These are phyloP conservation scores for Ustulina deusta DNA, from an alignment of 2,329 filamentous ascomycete species.

Conservation along the genomic window DNA sequence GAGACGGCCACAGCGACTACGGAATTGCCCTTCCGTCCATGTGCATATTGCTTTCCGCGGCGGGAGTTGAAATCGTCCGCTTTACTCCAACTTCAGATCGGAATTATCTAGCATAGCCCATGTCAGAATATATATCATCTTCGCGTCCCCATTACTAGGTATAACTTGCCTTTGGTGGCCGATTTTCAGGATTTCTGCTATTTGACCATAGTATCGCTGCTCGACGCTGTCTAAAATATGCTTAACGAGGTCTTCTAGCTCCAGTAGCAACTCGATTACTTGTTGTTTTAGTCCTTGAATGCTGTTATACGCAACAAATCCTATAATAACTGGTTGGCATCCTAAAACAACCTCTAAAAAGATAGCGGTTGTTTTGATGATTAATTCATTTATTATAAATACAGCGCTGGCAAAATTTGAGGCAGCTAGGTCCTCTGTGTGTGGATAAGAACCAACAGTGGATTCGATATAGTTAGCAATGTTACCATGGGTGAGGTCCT, in stretches of 20 bases:
- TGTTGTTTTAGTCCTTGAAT: background rate
- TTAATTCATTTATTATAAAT: background rate
- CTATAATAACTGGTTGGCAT: background rate
- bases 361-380: background rate
- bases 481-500: slow-evolving; percentile 16
- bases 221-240: background rate
- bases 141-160: background rate
- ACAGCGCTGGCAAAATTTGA: background rate
- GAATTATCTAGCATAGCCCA: background rate
- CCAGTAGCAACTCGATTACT: background rate
- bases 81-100: background rate
- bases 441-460: background rate
- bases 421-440: background rate
- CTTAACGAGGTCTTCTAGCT: slow-evolving; percentile 3
- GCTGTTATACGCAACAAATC: background rate
- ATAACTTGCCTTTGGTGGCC: background rate
- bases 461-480: slow-evolving; percentile 4
- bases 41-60: background rate
- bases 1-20: background rate
- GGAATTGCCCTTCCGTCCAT: background rate
- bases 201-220: background rate
- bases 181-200: background rate
- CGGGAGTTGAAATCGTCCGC: background rate
- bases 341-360: slow-evolving; percentile 11
- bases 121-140: background rate